Evolutionary conservation across 2,329 filamentous ascomycete genomes (phyloP).

Genomic region (Pseudogymnoascus sp.): DNA sequence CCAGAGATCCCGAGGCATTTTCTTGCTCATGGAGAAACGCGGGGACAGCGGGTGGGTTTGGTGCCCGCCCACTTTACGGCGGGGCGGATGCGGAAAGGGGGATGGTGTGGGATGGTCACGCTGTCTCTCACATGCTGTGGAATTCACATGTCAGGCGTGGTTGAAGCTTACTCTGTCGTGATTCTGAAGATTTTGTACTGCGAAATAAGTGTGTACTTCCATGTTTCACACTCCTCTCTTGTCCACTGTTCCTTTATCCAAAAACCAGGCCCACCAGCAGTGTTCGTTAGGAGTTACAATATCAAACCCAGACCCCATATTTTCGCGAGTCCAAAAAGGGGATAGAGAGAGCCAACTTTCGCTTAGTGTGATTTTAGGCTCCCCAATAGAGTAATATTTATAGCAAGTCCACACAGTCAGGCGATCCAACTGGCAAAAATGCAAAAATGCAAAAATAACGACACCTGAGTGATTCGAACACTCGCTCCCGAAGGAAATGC

Average conservation of each 20-base stretch:
- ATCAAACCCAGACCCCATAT: neutral
- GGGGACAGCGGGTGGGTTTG: neutral
- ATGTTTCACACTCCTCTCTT: neutral
- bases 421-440: neutral
- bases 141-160: neutral
- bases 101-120: neutral
- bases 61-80: neutral
- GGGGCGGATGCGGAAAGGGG: neutral
- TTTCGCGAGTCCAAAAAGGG: neutral
- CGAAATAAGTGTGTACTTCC: neutral
- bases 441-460: neutral
- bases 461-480: conserved; percentile 11
- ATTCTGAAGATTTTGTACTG: neutral
- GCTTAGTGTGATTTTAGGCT: neutral
- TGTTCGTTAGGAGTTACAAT: neutral
- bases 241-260: neutral
- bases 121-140: conserved; percentile 3
- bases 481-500: conserved; percentile 9
- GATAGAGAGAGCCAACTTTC: neutral
- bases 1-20: neutral
- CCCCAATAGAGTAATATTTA: neutral
- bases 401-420: too few relatives aligned
- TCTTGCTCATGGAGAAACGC: neutral
- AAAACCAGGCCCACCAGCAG: neutral
- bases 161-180: neutral